Conservation (phyloP, 306 rosid species). For the Sicyos edulis region DNA sequence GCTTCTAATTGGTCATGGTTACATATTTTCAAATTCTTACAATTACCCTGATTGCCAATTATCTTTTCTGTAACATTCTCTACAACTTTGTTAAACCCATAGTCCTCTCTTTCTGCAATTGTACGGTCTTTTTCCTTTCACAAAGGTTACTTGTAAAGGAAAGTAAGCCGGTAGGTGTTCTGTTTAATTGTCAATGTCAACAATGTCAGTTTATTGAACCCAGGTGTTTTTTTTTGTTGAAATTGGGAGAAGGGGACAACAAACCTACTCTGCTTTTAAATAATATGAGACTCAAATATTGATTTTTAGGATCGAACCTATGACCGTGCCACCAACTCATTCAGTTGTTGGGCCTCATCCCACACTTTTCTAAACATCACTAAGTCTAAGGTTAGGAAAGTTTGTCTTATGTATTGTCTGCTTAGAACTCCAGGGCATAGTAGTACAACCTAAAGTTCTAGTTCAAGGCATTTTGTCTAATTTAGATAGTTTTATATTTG, state of each 20-base stretch:
- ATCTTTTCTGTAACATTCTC: background rate
- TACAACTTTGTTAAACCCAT: background rate
- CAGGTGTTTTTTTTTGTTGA: too few species aligned
- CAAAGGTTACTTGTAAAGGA: background rate
- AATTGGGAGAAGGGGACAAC: too few species aligned
- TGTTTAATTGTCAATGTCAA: background rate
- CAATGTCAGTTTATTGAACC: background rate
- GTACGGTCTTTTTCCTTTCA: background rate
- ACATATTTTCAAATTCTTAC: background rate
- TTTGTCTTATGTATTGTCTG: background rate
- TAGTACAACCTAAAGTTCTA: too few species aligned
- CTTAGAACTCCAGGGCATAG: too few species aligned
- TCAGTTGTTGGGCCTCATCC: background rate
- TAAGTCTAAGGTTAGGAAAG: background rate
- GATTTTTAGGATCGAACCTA: too few species aligned
- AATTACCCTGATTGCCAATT: background rate
- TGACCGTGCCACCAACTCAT: too few species aligned
- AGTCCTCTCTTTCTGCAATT: background rate
- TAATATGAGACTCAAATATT: too few species aligned
- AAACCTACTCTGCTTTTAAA: too few species aligned
- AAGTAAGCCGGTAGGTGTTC: background rate
- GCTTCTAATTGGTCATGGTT: background rate
- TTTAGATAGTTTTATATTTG: background rate
- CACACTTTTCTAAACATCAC: background rate
- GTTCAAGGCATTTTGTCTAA: background rate